Conservation (phyloP, 2,329 filamentous ascomycete genomes). For the Alternaria postmessia region DNA sequence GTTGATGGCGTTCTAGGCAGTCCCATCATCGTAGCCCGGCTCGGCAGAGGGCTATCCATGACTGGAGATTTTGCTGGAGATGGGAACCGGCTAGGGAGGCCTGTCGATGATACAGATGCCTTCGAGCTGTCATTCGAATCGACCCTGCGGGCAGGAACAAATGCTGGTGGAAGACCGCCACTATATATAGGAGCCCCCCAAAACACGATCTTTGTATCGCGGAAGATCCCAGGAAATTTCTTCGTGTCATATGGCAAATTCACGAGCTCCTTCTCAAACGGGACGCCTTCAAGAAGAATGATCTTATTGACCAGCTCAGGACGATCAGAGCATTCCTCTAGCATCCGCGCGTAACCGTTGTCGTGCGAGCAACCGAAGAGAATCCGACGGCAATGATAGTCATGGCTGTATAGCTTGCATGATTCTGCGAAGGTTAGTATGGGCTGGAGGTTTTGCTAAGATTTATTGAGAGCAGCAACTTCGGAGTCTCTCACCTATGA, state of each 20-base stretch:
- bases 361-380: conserved; percentile 67
- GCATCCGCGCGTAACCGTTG: conserved; percentile 61
- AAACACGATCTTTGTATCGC: conserved; percentile 57
- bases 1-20: conserved; percentile 40
- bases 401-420: conserved; percentile 64
- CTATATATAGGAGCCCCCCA: conserved; percentile 8
- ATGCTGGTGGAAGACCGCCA: background rate
- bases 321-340: conserved; percentile 60
- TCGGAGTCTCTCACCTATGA: conserved; percentile 54
- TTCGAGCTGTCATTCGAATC: conserved; percentile 13
- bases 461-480: background rate
- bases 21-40: conserved; percentile 9
- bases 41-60: conserved; percentile 31
- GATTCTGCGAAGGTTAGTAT: conserved; percentile 52
- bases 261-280: conserved; percentile 63
- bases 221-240: conserved; percentile 63
- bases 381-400: conserved; percentile 68
- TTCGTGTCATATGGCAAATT: conserved; percentile 60
- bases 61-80: conserved; percentile 26
- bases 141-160: conserved; percentile 3
- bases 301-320: conserved; percentile 57
- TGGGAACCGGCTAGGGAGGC: conserved; percentile 40
- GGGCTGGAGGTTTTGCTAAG: background rate
- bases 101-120: conserved; percentile 29
- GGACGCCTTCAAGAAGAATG: conserved; percentile 64